Conservation (phyloP, 495 filamentous ascomycete species). For the Daldinia bambusicola region DNA sequence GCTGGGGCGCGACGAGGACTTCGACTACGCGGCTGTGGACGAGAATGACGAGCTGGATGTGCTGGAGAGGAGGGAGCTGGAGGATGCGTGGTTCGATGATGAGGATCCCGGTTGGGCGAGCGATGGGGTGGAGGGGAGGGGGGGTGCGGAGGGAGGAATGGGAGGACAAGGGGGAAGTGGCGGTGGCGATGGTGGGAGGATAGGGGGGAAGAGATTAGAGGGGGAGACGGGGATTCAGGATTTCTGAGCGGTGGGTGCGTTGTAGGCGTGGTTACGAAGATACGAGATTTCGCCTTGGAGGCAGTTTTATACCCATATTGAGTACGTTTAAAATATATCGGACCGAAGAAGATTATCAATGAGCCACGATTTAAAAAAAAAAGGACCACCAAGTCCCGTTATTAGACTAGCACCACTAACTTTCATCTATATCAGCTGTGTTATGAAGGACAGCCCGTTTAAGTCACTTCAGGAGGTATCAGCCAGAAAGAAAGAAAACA, state of each 20-base stretch:
- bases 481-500: too few species aligned
- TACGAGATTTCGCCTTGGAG: too few species aligned
- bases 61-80: constrained; percentile 64
- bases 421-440: too few species aligned
- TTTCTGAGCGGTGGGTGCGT: constrained; percentile 60
- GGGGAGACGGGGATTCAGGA: constrained; percentile 87
- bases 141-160: constrained; percentile 58
- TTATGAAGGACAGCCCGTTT: too few species aligned
- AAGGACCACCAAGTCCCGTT: too few species aligned
- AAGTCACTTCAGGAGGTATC: too few species aligned
- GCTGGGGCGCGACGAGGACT: constrained; percentile 75
- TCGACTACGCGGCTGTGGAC: constrained; percentile 77
- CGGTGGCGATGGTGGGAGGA: constrained; percentile 49
- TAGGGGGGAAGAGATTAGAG: constrained; percentile 52
- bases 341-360: too few species aligned
- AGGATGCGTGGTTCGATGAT: constrained; percentile 81
- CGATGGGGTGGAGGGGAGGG: constrained; percentile 66
- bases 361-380: too few species aligned
- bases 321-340: too few species aligned
- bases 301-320: too few species aligned
- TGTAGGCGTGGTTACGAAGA: not conserved
- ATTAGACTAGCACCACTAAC: too few species aligned
- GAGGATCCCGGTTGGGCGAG: constrained; percentile 74
- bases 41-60: constrained; percentile 76
- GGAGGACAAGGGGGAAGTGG: not conserved